Conservation (phyloP, 148 eudicot species). For the Nyssa sinensis region DNA sequence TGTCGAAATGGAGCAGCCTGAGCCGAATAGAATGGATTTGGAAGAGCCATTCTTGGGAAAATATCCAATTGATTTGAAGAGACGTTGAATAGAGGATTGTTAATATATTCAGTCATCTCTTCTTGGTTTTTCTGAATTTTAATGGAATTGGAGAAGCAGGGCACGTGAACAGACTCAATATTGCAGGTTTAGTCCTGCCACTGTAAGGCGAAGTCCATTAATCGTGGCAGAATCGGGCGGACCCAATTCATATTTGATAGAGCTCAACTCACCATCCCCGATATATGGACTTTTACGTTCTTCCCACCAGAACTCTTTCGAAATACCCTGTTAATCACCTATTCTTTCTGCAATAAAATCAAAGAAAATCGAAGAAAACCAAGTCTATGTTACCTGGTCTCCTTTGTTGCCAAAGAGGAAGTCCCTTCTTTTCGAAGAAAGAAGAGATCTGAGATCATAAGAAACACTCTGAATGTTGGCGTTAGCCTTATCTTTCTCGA, state of each 20-base stretch:
- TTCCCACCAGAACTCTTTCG: slow-evolving; percentile 42
- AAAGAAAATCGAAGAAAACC: neutral
- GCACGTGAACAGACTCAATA: slow-evolving; percentile 41
- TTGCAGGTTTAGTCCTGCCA: slow-evolving; percentile 16
- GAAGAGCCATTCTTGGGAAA: slow-evolving; percentile 11
- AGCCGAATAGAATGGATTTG: neutral
- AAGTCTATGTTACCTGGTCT: slow-evolving; percentile 1
- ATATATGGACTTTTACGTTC: slow-evolving; percentile 31
- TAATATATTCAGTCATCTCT: slow-evolving; percentile 9
- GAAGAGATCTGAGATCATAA: slow-evolving; percentile 4
- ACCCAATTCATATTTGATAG: slow-evolving; percentile 21
- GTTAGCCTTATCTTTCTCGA: neutral
- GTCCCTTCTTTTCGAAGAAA: slow-evolving; percentile 2
- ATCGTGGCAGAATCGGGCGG: slow-evolving; percentile 47
- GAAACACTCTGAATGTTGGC: neutral
- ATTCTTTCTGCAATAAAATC: slow-evolving; percentile 38
- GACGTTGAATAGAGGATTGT: slow-evolving; percentile 14
- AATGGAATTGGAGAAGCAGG: slow-evolving; percentile 89
- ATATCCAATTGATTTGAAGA: slow-evolving; percentile 19
- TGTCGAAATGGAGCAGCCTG: slow-evolving; percentile 31
- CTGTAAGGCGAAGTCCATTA: slow-evolving; percentile 47
- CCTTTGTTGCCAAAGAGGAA: slow-evolving; percentile 18
- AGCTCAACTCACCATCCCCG: slow-evolving; percentile 33
- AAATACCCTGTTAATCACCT: slow-evolving; percentile 51
- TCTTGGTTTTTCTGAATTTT: slow-evolving; percentile 31